Base-by-base conservation (phyloP, 257 asterid genomes). In the Rehmannia glutinosa region DNA sequence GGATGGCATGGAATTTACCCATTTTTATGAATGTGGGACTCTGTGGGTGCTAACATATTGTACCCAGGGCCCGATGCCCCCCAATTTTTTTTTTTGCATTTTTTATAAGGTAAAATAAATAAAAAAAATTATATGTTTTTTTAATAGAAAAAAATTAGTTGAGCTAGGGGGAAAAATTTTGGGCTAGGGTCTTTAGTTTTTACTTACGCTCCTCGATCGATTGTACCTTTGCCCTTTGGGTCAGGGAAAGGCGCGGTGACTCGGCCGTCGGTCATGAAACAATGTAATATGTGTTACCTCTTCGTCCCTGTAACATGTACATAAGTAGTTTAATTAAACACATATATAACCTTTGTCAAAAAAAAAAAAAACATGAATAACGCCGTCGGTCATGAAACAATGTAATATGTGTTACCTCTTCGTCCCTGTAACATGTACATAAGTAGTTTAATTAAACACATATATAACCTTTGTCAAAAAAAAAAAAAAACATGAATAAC, bases 171-270 rank as follows among this genome's bases (percentile, higher is more conserved):
- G n/a, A n/a, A n/a, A n/a, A n/a, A n/a, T n/a, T n/a, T n/a, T n/a
- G n/a, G n/a, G n/a, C n/a, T n/a, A n/a, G n/a, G n/a, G n/a, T n/a
- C n/a, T n/a, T n/a, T n/a, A n/a, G n/a, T n/a, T n/a, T n/a, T n/a
- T n/a, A n/a, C n/a, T n/a, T n/a, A n/a, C n/a, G n/a, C n/a, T n/a
- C n/a, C n/a, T n/a, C n/a, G n/a, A n/a, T n/a, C n/a, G n/a, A n/a
- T n/a, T n/a, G n/a, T n/a, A n/a, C n/a, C n/a, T n/a, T n/a, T 72
- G 77, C 32, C 72, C 41, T 35, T 55, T 42, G 42, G 70, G 41
- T 21, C 30, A 28, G 58, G 56, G 45, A 13, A 63, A 57, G 33
- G 66, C 24, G 77, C 53, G 68, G 77, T 36, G 73, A 64, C 49
- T 65, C 62, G 77, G 61, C 46, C n/a, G n/a, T n/a, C n/a, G n/a